Evolutionary conservation across 192 early-diverging fungal species (phyloP), one percentile per base, ranked within the genome.

Genomic region (Kickxella alabastrina): DNA sequence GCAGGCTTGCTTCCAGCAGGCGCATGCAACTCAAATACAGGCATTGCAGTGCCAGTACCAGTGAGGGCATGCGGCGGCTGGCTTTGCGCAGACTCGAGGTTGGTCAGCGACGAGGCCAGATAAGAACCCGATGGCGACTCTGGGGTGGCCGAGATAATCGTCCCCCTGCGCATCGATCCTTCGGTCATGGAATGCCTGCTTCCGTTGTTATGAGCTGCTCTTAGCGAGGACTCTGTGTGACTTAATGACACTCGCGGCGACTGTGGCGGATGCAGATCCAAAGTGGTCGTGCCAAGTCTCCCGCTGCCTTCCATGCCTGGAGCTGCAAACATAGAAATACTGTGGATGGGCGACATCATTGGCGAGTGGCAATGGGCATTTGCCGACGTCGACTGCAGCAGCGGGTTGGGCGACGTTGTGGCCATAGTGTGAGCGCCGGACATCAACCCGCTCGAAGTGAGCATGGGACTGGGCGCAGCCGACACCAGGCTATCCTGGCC

Each of bases 341-440:
- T 49, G 28, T 32, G 41, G n/a, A 34, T 15, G 1, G 55, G 46
- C 21, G 32, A 46, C 12, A 47, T 19, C 14, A 57, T 44, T 22
- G 54, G 61, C 1, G 61, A 63, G 26, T 49, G 62, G 25, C 62
- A 48, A 17, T 54, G 55, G 4, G 29, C 5, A 7, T 21, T 23
- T 23, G 39, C 24, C 5, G 38, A 10, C 12, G 35, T 25, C 14
- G 44, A n/a, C 10, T 26, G 31, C 41, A 52, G 31, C 19, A 53
- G 45, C 6, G 57, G 56, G 26, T 66, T 46, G 28, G 69, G 69
- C 3, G 69, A 73, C 6, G 69, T 73, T 7, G 69, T 73, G 1
- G 69, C 69, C 9, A 73, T 43, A 1, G 62, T 73, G 27, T 65
- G 69, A 1, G 69, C 69, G 10, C 69, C 69, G 7, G 43, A 43